Evolutionary conservation across 2,329 filamentous ascomycete genomes (phyloP).

Genomic region (Endocalyx cinctus): DNA sequence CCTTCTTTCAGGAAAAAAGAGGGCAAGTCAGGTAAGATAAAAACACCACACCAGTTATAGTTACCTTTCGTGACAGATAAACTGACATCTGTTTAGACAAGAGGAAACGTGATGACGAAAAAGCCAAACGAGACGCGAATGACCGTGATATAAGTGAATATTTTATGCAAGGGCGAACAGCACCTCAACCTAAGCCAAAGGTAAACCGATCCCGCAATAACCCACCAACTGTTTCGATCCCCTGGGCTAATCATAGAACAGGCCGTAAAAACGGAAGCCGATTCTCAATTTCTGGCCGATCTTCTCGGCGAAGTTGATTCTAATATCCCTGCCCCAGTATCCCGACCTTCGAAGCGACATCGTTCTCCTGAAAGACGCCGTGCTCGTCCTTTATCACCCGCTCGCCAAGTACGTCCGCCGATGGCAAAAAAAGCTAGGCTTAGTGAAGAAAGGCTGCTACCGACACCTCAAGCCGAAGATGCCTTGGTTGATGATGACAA

Average conservation of each 20-base stretch:
- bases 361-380: constrained; percentile 75
- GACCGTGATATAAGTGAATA: constrained; percentile 93
- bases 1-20: constrained; percentile 40
- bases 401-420: constrained; percentile 49
- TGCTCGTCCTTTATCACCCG: constrained; percentile 74
- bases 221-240: neutral
- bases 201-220: no score
- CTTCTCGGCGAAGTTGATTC: constrained; percentile 84
- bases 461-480: constrained; percentile 47
- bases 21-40: constrained; percentile 47
- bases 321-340: constrained; percentile 55
- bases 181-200: constrained; percentile 72
- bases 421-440: constrained; percentile 54
- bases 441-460: constrained; percentile 43
- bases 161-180: constrained; percentile 72
- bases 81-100: constrained; percentile 54
- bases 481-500: constrained; percentile 52
- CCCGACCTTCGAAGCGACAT: constrained; percentile 56
- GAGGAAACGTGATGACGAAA: constrained; percentile 81
- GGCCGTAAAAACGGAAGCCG: constrained; percentile 77
- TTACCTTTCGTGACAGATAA: no score
- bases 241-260: constrained; percentile 27
- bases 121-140: constrained; percentile 78
- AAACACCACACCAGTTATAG: no score
- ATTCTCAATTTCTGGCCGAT: constrained; percentile 80